phyloP scores from a whole-genome alignment of 2,329 filamentous ascomycete species.

The Penicillium sp. region DNA sequence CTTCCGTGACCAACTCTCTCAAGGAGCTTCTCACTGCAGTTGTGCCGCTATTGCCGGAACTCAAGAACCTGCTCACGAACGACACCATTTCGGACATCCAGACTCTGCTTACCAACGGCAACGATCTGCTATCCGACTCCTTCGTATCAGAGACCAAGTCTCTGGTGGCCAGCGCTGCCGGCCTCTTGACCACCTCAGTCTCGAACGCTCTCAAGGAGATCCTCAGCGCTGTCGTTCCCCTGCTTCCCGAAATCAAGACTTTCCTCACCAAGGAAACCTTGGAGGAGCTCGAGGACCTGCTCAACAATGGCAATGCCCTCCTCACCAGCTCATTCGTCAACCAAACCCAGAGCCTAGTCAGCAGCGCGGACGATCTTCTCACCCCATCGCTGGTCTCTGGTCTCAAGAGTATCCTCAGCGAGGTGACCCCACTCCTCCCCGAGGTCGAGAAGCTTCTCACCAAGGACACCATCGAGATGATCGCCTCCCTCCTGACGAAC shows the following conservation, averaged over 20 bases:
- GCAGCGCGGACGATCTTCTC: conserved; percentile 16
- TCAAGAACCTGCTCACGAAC: conserved; percentile 19
- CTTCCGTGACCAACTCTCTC: conserved; percentile 13
- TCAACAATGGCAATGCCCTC: conserved; percentile 9
- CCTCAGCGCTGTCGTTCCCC: conserved; percentile 12
- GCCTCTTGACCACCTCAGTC: conserved; percentile 10
- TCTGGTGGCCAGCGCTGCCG: conserved; percentile 16
- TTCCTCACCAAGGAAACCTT: conserved; percentile 8
- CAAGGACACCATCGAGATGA: conserved; percentile 11
- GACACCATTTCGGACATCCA: conserved; percentile 12
- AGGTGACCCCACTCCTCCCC: conserved; percentile 13
- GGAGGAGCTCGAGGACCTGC: conserved; percentile 7
- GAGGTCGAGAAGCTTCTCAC: conserved; percentile 21
- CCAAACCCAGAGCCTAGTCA: conserved; percentile 13
- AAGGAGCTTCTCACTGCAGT: conserved; percentile 19
- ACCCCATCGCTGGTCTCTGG: conserved; percentile 15
- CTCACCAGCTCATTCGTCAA: conserved; percentile 16
- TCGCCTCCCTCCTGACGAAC: conserved; percentile 17
- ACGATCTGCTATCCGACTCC: conserved; percentile 4
- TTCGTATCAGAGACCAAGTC: conserved; percentile 12
- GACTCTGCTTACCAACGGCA: conserved; percentile 16
- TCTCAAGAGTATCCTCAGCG: conserved; percentile 15
- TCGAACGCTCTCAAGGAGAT: conserved; percentile 22
- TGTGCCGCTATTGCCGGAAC: conserved; percentile 16
- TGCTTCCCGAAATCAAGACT: conserved; percentile 20